Conservation (phyloP, 495 filamentous ascomycete species). For the Aspergillus coremiiformis region DNA sequence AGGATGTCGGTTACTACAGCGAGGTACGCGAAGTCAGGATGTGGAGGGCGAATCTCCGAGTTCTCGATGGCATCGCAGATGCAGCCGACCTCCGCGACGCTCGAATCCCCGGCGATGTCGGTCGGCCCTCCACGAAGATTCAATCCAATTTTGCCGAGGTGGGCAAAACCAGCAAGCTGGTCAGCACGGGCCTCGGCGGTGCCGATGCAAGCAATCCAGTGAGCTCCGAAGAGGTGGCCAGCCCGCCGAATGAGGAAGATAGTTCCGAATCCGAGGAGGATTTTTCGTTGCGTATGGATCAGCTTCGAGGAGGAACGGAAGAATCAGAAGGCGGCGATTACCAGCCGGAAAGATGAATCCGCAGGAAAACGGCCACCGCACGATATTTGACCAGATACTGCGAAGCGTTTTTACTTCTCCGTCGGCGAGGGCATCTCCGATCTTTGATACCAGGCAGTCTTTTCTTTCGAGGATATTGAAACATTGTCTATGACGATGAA, state of each 20-base stretch:
- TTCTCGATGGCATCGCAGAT: slow-evolving; percentile 32
- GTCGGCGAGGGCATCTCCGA: neutral
- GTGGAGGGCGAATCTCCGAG: slow-evolving; percentile 39
- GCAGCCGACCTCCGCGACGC: slow-evolving; percentile 19
- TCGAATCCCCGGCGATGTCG: slow-evolving; percentile 17
- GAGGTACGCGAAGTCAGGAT: slow-evolving; percentile 33
- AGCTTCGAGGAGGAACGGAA: slow-evolving; percentile 19
- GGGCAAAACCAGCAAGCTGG: slow-evolving; percentile 30
- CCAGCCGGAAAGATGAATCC: slow-evolving; percentile 3
- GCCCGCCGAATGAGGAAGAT: neutral
- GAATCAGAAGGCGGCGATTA: slow-evolving; percentile 22
- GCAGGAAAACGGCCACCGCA: slow-evolving; percentile 12
- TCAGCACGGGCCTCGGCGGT: slow-evolving; percentile 26
- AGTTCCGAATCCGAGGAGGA: slow-evolving; percentile 7
- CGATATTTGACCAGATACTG: neutral
- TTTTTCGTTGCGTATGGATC: slow-evolving; percentile 13
- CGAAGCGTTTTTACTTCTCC: neutral
- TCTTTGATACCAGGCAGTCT: neutral
- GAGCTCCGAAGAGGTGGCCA: slow-evolving; percentile 11
- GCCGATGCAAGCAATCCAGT: slow-evolving; percentile 18
- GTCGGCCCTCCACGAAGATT: slow-evolving; percentile 20
- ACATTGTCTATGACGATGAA: too few relatives aligned
- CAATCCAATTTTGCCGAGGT: slow-evolving; percentile 24
- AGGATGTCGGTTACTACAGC: slow-evolving; percentile 39
- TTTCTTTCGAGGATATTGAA: too few relatives aligned